Evolutionary conservation across 805 yeast species (phyloP), one percentile per base, ranked within the genome.

Genomic region (Ogataea haglerorum): DNA sequence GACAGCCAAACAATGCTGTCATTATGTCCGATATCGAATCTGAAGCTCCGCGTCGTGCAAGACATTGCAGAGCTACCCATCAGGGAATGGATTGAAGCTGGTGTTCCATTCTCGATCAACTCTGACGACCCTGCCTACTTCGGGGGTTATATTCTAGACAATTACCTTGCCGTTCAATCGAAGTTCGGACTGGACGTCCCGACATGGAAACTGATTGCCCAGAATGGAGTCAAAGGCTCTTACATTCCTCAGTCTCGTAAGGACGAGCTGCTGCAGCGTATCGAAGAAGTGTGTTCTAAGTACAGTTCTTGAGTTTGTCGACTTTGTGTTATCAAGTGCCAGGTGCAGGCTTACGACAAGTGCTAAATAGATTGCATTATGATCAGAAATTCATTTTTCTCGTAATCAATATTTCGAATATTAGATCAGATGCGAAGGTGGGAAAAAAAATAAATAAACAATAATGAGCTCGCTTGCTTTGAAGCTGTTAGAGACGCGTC

Each of bases 111-210:
- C 60, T 80, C 88, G 30, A 69, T 85, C 58, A 86, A 86, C 61
- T 78, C 85, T 3, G 88, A 82, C 57, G 89, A 82, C 57, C 89
- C 89, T 28, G 85, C 93, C 3, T 85, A 85, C 59, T 85, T 85
- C 57, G 91, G 91, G 34, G 91, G 88, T n/a, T 85, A 84, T 62
- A 78, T 85, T 49, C 65, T 85, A 49, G 91, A 85, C 56, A 85
- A 85, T 62, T 85, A 85, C 60, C 56, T 74, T 22, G 75, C 73
- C 26, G 85, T 84, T 21, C 85, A 84, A 47, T 68, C 75, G 39
- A 69, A 73, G 48, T 85, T 85, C 61, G 79, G 80, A 5, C 80
- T 86, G 64, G 65, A 73, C 33, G 56, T 72, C 41, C 64, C 70
- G 12, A 74, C 78, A 32, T 86, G 93, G 93, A 67, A 69, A 35